phyloP scores from a whole-genome alignment of 768 basidiomycete genomes.

The Tricholoma sp. region DNA sequence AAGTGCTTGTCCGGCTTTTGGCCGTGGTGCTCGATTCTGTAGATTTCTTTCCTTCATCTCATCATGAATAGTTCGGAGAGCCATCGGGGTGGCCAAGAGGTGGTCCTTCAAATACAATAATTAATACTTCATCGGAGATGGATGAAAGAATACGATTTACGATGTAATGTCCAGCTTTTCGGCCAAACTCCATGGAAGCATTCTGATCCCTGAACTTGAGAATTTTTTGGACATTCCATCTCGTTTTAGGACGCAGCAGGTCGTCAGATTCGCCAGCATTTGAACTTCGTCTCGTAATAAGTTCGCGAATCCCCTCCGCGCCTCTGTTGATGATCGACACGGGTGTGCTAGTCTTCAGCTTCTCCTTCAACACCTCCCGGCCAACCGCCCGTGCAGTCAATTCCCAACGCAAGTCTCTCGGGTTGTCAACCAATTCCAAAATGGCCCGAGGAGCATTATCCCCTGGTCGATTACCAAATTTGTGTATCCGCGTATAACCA shows the following conservation, averaged over 20 bases:
- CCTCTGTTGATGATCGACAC: conserved; percentile 48
- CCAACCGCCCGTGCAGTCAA: conserved; percentile 86
- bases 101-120: conserved; percentile 44
- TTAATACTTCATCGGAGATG: conserved; percentile 1
- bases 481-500: conserved; percentile 93
- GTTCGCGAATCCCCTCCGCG: conserved; percentile 35
- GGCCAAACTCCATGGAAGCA: conserved; percentile 43
- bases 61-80: conserved; percentile 40
- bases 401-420: conserved; percentile 82
- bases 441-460: conserved; percentile 94
- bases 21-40: conserved; percentile 24
- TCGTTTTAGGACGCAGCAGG: conserved; percentile 56
- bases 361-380: conserved; percentile 67
- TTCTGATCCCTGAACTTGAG: conserved; percentile 50
- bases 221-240: conserved; percentile 73
- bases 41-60: conserved; percentile 34
- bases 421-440: conserved; percentile 92
- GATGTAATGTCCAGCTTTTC: conserved; percentile 59
- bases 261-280: conserved; percentile 31
- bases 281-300: conserved; percentile 46
- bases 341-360: conserved; percentile 40
- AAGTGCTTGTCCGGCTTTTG: conserved; percentile 49
- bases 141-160: conserved; percentile 30
- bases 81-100: conserved; percentile 60
- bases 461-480: conserved; percentile 82